Conservation (phyloP, 164 flowering plant species). For the Dillenia suffruticosa region DNA sequence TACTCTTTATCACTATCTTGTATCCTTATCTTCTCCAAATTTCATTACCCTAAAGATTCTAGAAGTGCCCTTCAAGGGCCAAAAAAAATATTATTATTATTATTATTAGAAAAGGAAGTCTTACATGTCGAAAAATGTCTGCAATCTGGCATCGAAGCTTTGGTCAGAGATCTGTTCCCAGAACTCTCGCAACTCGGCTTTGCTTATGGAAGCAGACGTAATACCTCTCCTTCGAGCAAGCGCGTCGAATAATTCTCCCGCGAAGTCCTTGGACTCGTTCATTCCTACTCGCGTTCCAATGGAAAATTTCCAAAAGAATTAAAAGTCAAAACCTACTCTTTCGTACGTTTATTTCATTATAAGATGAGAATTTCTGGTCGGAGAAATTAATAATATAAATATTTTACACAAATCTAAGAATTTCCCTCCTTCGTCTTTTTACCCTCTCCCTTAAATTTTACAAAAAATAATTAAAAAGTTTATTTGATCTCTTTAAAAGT, state of each 20-base stretch:
- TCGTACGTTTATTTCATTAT: neutral
- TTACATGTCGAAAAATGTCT: conserved; percentile 72
- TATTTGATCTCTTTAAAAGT: no score
- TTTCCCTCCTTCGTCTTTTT: no score
- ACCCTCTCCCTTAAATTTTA: no score
- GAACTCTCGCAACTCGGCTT: conserved; percentile 42
- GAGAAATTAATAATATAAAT: neutral
- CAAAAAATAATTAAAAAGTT: no score
- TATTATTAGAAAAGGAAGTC: neutral
- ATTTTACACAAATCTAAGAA: no score
- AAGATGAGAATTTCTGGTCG: neutral
- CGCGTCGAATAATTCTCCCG: conserved; percentile 51
- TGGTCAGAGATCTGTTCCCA: conserved; percentile 68
- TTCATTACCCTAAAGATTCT: no score
- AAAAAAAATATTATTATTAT: no score
- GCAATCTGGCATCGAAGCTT: conserved; percentile 69
- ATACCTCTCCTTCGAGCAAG: conserved; percentile 46
- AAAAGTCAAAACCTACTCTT: neutral
- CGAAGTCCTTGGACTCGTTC: conserved; percentile 59
- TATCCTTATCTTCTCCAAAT: no score
- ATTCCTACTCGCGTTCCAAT: conserved; percentile 30
- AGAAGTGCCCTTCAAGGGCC: no score
- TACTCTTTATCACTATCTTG: no score
- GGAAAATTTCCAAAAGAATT: neutral
- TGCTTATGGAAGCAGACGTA: conserved; percentile 24